Evolutionary conservation across 1,139 yeast species (phyloP).

Genomic region (Kodamaea suecica): DNA sequence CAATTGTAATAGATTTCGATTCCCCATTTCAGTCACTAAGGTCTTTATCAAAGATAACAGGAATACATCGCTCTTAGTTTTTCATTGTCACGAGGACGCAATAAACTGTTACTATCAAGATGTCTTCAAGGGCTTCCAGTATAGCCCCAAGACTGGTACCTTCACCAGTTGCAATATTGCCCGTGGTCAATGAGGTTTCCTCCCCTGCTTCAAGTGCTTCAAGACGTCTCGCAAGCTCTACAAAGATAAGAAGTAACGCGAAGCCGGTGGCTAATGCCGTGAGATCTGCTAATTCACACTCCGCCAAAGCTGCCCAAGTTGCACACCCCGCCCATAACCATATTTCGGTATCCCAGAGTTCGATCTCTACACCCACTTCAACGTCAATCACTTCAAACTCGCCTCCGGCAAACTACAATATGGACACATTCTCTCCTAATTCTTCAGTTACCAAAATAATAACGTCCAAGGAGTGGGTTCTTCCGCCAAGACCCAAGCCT

Average conservation of each 20-base stretch:
- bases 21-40: too few species aligned
- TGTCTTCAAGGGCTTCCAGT: constrained; percentile 28
- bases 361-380: too few species aligned
- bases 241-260: not conserved
- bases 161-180: constrained; percentile 28
- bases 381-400: not conserved
- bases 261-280: constrained; percentile 1
- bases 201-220: constrained; percentile 2
- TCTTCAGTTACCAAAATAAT: constrained; percentile 40
- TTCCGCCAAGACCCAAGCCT: constrained; percentile 89
- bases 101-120: too few species aligned
- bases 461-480: constrained; percentile 86
- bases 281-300: not conserved
- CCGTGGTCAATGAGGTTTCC: constrained; percentile 1
- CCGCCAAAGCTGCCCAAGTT: constrained; percentile 1
- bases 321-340: too few species aligned
- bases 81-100: too few species aligned
- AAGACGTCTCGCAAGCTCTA: constrained; percentile 1
- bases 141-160: constrained; percentile 42
- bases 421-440: constrained; percentile 4
- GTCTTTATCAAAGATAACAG: too few species aligned
- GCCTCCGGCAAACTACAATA: not conserved
- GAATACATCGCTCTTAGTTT: too few species aligned
- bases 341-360: too few species aligned
- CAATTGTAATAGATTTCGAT: not conserved